These are phyloP conservation scores for Dactylellina sp. DNA, from an alignment of 2,329 filamentous ascomycete genomes.

Conservation along the genomic window DNA sequence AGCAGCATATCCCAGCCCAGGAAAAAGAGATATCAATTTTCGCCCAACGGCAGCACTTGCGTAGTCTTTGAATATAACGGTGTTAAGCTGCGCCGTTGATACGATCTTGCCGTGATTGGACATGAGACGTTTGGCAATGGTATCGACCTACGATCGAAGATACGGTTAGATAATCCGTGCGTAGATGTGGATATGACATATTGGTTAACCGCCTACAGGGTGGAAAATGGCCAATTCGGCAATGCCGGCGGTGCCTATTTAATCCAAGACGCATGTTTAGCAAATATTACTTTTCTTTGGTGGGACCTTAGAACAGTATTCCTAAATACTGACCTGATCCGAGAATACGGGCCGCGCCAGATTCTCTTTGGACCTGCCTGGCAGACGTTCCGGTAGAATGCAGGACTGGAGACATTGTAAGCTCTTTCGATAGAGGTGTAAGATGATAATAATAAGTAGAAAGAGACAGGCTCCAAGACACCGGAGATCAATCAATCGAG, in stretches of 20 bases:
- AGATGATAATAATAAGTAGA: background rate
- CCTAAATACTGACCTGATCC: conserved; percentile 80
- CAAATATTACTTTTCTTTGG: conserved; percentile 12
- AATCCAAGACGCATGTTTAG: conserved; percentile 37
- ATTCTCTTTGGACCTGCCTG: conserved; percentile 83
- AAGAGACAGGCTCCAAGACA: background rate
- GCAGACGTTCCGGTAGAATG: conserved; percentile 65
- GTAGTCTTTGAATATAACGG: conserved; percentile 93
- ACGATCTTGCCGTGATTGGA: conserved; percentile 86
- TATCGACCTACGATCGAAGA: conserved; percentile 79
- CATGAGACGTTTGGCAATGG: conserved; percentile 98
- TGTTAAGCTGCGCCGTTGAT: conserved; percentile 76
- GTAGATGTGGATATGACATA: background rate
- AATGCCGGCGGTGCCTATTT: conserved; percentile 86
- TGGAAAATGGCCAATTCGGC: conserved; percentile 94
- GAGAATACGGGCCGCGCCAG: conserved; percentile 84
- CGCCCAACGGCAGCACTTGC: conserved; percentile 75
- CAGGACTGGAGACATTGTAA: conserved; percentile 71
- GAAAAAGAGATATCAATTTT: conserved; percentile 96
- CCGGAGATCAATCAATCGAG: conserved; percentile 18
- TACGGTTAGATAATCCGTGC: conserved; percentile 58
- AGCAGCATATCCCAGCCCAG: conserved; percentile 94
- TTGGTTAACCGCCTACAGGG: conserved; percentile 71
- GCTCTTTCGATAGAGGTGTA: too few relatives aligned
- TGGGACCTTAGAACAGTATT: background rate